phyloP scores from a whole-genome alignment of 371 early-diverging fungal species.

The Mucor circinelloides region DNA sequence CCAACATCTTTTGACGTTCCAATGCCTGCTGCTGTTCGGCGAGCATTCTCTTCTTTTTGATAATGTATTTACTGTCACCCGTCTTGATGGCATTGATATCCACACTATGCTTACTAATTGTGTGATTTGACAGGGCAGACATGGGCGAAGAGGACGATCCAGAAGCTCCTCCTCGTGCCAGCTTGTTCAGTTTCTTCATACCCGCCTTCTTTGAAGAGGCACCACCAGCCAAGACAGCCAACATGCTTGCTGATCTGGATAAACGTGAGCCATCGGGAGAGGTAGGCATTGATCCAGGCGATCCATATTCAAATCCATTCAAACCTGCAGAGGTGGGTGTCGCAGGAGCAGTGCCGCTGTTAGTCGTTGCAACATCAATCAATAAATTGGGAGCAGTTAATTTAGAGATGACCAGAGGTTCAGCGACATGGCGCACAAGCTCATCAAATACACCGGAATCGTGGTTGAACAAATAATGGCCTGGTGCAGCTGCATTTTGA shows the following conservation, averaged over 20 bases:
- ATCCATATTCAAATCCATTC: conserved; percentile 2
- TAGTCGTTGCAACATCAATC: conserved; percentile 34
- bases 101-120: conserved; percentile 20
- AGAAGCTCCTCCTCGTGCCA: not conserved
- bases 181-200: conserved; percentile 8
- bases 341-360: conserved; percentile 8
- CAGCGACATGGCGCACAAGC: conserved; percentile 35
- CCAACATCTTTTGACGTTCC: conserved; percentile 14
- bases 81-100: conserved; percentile 23
- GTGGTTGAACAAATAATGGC: conserved; percentile 42
- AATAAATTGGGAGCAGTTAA: conserved; percentile 47
- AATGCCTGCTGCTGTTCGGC: conserved; percentile 10
- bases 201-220: conserved; percentile 13
- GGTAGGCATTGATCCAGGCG: conserved; percentile 12
- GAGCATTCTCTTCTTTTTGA: conserved; percentile 24
- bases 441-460: conserved; percentile 36
- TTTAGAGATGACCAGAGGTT: conserved; percentile 43
- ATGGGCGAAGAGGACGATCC: not conserved
- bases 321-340: conserved; percentile 9
- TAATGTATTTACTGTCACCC: conserved; percentile 24
- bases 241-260: conserved; percentile 29
- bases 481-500: conserved; percentile 45
- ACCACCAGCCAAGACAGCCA: conserved; percentile 41
- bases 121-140: conserved; percentile 5
- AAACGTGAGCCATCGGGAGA: conserved; percentile 9